phyloP scores from a whole-genome alignment of 2,329 filamentous ascomycete species.

The Keithomyces neogunnii region DNA sequence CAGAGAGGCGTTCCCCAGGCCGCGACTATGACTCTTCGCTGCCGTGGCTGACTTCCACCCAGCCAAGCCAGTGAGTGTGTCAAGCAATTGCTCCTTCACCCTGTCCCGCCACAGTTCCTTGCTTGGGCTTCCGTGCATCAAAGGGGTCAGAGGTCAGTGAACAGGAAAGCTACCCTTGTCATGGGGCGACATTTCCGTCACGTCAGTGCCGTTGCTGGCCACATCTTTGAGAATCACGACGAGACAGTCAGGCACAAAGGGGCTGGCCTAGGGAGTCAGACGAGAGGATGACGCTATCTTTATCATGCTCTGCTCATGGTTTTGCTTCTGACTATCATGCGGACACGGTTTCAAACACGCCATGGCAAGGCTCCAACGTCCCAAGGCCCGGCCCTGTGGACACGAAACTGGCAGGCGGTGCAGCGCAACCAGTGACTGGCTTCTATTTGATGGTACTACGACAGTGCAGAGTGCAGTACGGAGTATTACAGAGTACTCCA shows the following conservation, averaged over 20 bases:
- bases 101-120: neutral
- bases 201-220: neutral
- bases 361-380: neutral
- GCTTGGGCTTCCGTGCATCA: neutral
- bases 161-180: neutral
- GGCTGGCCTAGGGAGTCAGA: neutral
- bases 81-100: neutral
- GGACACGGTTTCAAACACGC: neutral
- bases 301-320: neutral
- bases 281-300: neutral
- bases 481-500: no score
- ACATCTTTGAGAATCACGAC: neutral
- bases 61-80: neutral
- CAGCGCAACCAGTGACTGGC: no score
- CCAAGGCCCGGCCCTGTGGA: no score
- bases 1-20: neutral
- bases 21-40: constrained; percentile 2
- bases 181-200: neutral
- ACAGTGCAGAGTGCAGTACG: neutral
- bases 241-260: neutral
- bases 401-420: no score
- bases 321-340: neutral
- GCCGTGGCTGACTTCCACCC: neutral
- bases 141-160: neutral
- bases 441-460: neutral